These are phyloP conservation scores for Monosporascus sp. DNA, from an alignment of 2,329 filamentous ascomycete species.

Conservation along the genomic window DNA sequence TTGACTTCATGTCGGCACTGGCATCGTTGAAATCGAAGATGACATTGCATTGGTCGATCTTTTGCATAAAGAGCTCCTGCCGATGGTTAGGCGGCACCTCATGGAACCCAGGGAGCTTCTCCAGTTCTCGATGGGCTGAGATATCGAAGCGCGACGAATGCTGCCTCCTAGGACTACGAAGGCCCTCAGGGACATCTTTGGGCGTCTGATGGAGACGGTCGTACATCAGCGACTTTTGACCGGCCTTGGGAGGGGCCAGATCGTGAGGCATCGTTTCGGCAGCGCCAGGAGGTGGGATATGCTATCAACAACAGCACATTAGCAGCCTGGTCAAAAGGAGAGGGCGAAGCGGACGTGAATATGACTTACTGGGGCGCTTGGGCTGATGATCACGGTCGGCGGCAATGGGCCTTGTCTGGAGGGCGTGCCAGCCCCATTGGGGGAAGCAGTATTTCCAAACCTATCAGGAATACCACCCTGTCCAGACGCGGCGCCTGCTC, in stretches of 20 bases:
- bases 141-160: constrained; percentile 98
- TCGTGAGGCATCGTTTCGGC: constrained; percentile 98
- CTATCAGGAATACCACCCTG: constrained; percentile 30
- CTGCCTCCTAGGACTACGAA: constrained; percentile 91
- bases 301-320: constrained; percentile 44
- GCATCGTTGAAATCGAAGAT: constrained; percentile 99
- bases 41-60: constrained; percentile 99
- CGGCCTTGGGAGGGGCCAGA: constrained; percentile 86
- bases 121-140: constrained; percentile 90
- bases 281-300: constrained; percentile 85
- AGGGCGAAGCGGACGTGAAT: constrained; percentile 1
- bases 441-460: constrained; percentile 30
- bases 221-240: constrained; percentile 82
- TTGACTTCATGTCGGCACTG: constrained; percentile 97
- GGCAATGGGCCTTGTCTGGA: constrained; percentile 61
- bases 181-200: constrained; percentile 92
- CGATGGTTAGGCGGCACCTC: constrained; percentile 92
- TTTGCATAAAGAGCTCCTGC: constrained; percentile 95
- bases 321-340: constrained; percentile 4
- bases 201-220: constrained; percentile 88
- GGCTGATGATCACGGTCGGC: constrained; percentile 90
- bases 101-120: constrained; percentile 96
- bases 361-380: constrained; percentile 76
- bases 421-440: constrained; percentile 55
- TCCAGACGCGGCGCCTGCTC: constrained; percentile 23